These are phyloP conservation scores for Penicillium argentinense DNA, from an alignment of 495 filamentous ascomycete species.

Conservation along the genomic window DNA sequence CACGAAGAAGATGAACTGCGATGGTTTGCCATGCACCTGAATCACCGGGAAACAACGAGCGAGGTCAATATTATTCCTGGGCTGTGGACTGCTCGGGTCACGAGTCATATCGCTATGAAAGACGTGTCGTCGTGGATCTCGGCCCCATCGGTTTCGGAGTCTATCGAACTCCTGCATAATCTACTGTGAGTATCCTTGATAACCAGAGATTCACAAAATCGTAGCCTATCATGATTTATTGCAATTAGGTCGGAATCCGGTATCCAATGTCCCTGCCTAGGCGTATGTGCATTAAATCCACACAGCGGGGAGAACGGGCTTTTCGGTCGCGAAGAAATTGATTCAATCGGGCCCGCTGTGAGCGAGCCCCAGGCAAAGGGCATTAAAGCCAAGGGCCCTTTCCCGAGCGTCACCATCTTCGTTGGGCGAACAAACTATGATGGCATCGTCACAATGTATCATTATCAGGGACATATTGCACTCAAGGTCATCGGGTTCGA, in stretches of 20 bases:
- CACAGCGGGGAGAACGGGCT: conserved; percentile 13
- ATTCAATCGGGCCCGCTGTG: conserved; percentile 7
- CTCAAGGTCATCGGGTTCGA: conserved; percentile 11
- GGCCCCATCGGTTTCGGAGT: not conserved
- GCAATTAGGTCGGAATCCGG: conserved; percentile 6
- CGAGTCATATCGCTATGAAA: conserved; percentile 12
- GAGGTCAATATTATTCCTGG: conserved; percentile 12
- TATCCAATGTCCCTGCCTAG: conserved; percentile 5
- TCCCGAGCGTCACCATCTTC: conserved; percentile 12
- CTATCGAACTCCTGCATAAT: conserved; percentile 7
- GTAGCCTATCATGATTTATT: no score
- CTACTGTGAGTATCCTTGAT: not conserved
- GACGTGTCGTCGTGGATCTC: conserved; percentile 6
- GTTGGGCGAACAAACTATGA: conserved; percentile 5
- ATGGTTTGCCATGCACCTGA: conserved; percentile 13
- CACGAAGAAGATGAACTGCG: conserved; percentile 14
- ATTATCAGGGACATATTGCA: conserved; percentile 15
- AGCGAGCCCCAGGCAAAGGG: not conserved
- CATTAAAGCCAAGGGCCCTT: conserved; percentile 10
- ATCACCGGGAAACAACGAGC: conserved; percentile 5
- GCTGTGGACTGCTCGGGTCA: conserved; percentile 11
- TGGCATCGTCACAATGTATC: conserved; percentile 15
- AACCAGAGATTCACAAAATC: not conserved
- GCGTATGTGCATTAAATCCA: conserved; percentile 13
- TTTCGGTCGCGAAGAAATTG: conserved; percentile 12